Percentiles rank a stretch among this genome's conserved stretches.
Evolutionary conservation across 164 flowering plant genomes (phyloP).

Genomic region (Magnolia kwangsiensis): DNA sequence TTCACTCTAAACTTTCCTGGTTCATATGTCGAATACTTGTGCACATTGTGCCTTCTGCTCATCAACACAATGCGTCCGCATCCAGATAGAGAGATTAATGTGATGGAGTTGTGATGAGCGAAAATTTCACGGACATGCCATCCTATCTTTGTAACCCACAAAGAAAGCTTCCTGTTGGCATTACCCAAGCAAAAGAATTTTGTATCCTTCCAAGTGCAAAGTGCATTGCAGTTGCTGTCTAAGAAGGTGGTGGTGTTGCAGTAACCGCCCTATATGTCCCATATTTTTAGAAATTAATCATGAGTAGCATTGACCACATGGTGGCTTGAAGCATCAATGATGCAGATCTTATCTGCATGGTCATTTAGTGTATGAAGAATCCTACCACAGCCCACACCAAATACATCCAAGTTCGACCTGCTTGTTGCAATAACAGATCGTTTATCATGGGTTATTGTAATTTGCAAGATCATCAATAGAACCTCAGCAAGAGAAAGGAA

Average conservation of each 20-base stretch:
- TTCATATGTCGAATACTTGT: no score
- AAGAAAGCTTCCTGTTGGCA: slow-evolving; percentile 79
- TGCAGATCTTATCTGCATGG: slow-evolving; percentile 85
- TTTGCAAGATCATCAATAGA: slow-evolving; percentile 70
- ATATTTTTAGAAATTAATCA: slow-evolving; percentile 85
- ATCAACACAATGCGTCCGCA: no score
- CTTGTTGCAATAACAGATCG: slow-evolving; percentile 79
- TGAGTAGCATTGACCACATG: slow-evolving; percentile 70
- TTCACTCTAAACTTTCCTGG: no score
- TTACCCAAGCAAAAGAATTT: slow-evolving; percentile 85
- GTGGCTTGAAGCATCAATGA: slow-evolving; percentile 78
- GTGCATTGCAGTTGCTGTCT: slow-evolving; percentile 82
- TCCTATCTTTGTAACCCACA: slow-evolving; percentile 83
- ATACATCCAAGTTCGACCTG: slow-evolving; percentile 77
- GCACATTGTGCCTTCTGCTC: no score
- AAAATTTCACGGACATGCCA: slow-evolving; percentile 55
- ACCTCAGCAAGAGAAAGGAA: slow-evolving; percentile 75
- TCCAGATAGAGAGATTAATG: no score
- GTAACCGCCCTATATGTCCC: slow-evolving; percentile 91
- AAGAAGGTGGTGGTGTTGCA: slow-evolving; percentile 73
- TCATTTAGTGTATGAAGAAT: slow-evolving; percentile 85
- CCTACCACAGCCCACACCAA: slow-evolving; percentile 77
- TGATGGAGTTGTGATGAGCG: no score
- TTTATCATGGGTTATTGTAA: slow-evolving; percentile 70
- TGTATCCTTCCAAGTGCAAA: slow-evolving; percentile 80